These are phyloP conservation scores for Rhizopogon roseolus DNA, from an alignment of 768 basidiomycete genomes.

Conservation along the genomic window DNA sequence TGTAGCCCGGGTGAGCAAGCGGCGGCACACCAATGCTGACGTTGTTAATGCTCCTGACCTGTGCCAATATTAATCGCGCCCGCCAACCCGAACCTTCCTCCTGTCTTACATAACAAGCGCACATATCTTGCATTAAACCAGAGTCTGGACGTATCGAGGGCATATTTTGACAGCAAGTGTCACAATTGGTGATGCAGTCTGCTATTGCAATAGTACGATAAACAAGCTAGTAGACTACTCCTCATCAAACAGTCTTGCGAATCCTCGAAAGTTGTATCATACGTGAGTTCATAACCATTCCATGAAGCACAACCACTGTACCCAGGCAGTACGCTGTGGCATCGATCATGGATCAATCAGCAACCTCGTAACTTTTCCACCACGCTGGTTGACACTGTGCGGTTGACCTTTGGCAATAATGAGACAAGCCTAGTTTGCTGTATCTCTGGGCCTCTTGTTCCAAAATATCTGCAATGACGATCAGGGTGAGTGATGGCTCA, in stretches of 20 bases:
- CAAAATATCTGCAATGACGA: conserved; percentile 19
- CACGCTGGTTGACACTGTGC: no score
- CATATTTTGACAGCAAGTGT: neutral
- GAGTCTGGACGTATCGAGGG: neutral
- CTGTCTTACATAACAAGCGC: neutral
- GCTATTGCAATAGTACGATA: neutral
- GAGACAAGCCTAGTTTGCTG: conserved; percentile 13
- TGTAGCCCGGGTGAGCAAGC: neutral
- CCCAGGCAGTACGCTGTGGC: no score
- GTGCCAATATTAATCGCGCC: neutral
- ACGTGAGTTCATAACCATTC: no score
- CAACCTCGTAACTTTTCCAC: no score
- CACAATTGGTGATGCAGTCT: neutral
- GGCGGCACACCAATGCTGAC: neutral
- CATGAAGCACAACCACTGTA: no score
- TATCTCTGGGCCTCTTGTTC: conserved; percentile 18
- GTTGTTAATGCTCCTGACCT: neutral
- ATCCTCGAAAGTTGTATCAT: no score
- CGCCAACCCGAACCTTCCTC: no score
- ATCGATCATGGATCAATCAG: no score
- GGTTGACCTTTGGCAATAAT: neutral
- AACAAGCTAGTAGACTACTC: no score
- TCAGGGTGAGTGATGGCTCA: neutral
- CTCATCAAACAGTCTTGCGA: no score
- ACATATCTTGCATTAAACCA: neutral